These are phyloP conservation scores for Tulasnella sp. DNA, from an alignment of 768 basidiomycete species.

Conservation along the genomic window DNA sequence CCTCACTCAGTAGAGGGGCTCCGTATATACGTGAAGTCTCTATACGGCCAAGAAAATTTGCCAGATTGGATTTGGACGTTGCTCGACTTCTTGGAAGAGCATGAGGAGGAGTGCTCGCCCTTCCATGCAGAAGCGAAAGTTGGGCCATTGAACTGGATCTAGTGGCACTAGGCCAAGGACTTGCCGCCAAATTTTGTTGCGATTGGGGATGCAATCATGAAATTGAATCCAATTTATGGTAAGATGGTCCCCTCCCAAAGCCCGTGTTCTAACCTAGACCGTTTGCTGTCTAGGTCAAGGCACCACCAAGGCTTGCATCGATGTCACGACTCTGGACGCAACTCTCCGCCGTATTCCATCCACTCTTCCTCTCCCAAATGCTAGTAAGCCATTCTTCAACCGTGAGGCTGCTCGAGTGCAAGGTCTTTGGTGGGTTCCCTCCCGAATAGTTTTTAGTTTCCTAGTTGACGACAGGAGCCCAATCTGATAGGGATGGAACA, in stretches of 20 bases:
- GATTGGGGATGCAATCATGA: too few relatives aligned
- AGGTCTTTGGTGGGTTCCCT: too few relatives aligned
- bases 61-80: conserved; percentile 10
- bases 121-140: too few relatives aligned
- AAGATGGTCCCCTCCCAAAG: background rate
- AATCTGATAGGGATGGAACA: background rate
- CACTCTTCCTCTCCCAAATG: background rate
- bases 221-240: conserved; percentile 29
- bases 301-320: too few relatives aligned
- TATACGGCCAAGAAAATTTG: background rate
- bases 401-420: too few relatives aligned
- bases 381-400: too few relatives aligned
- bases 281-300: conserved; percentile 11
- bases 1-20: conserved; percentile 1
- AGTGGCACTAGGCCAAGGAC: too few relatives aligned
- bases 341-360: background rate
- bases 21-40: conserved; percentile 2
- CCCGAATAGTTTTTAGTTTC: too few relatives aligned
- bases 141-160: too few relatives aligned
- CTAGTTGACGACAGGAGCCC: too few relatives aligned
- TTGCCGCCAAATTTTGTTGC: too few relatives aligned
- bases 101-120: conserved; percentile 23
- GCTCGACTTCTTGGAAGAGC: conserved; percentile 28
- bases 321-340: conserved; percentile 5
- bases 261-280: background rate